Conservation (phyloP, 306 rosid genomes). For the Vigna reflexopilosa region DNA sequence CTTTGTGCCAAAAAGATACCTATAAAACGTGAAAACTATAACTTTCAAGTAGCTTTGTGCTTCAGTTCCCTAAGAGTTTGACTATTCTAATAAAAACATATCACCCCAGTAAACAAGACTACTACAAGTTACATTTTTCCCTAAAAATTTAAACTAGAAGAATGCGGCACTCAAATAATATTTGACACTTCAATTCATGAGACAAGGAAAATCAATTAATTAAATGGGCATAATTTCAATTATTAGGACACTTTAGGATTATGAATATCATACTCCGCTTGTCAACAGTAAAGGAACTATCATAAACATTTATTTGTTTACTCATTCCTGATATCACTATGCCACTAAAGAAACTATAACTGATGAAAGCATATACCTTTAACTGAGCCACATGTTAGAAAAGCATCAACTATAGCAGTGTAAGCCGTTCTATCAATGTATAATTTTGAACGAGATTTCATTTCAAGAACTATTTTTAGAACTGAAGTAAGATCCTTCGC, state of each 20-base stretch:
- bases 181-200: conserved; percentile 30
- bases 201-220: conserved; percentile 36
- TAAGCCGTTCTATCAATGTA: conserved; percentile 82
- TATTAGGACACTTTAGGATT: background rate
- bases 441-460: conserved; percentile 63
- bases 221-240: conserved; percentile 6
- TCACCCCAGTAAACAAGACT: background rate
- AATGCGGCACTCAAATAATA: conserved; percentile 6
- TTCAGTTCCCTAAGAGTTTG: conserved; percentile 11
- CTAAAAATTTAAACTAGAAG: conserved; percentile 17
- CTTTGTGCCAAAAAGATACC: conserved; percentile 7
- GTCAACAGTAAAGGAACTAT: conserved; percentile 8
- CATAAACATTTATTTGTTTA: conserved; percentile 17
- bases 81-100: conserved; percentile 5
- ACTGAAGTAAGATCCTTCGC: conserved; percentile 68
- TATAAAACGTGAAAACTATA: background rate
- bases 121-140: background rate
- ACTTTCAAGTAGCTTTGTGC: background rate
- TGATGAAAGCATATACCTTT: conserved; percentile 68
- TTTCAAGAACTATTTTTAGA: conserved; percentile 70
- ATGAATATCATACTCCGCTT: conserved; percentile 5
- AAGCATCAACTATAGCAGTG: conserved; percentile 77
- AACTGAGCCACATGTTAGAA: conserved; percentile 70
- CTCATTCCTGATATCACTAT: conserved; percentile 18
- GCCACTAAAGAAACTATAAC: conserved; percentile 21